Evolutionary conservation across 768 basidiomycete species (phyloP).

Genomic region (Rhodotorula toruloides): DNA sequence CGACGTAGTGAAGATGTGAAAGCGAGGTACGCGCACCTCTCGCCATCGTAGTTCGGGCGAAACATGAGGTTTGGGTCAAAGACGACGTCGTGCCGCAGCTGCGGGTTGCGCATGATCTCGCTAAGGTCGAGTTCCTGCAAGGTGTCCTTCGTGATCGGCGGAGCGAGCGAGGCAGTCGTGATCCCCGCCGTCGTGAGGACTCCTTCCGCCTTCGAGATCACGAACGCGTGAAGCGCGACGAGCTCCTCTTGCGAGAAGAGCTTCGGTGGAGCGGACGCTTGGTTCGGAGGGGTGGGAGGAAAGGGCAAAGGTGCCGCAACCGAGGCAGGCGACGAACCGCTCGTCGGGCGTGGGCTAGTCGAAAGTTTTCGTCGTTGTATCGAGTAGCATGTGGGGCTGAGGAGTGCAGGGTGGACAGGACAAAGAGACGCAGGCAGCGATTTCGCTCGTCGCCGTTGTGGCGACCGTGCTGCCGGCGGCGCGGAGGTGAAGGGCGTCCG

Average conservation of each 20-base stretch:
- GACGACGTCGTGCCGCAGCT: constrained; percentile 57
- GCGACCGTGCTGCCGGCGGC: neutral
- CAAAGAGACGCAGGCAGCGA: too few relatives aligned
- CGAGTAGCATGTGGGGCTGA: too few relatives aligned
- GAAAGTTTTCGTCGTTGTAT: too few relatives aligned
- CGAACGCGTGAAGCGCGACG: neutral
- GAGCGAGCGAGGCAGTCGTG: constrained; percentile 54
- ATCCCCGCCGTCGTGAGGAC: neutral
- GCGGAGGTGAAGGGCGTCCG: neutral
- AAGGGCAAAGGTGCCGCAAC: too few relatives aligned
- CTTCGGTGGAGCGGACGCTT: neutral
- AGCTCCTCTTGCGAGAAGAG: neutral
- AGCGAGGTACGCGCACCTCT: constrained; percentile 13
- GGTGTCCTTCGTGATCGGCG: constrained; percentile 75
- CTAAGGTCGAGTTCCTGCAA: constrained; percentile 79
- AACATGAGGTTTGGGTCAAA: constrained; percentile 46
- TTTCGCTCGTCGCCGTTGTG: neutral
- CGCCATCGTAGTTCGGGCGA: constrained; percentile 45
- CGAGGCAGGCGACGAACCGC: too few relatives aligned
- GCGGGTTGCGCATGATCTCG: constrained; percentile 79
- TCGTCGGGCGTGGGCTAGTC: too few relatives aligned
- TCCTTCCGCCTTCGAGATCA: rapidly evolving
- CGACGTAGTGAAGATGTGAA: neutral
- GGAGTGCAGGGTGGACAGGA: too few relatives aligned
- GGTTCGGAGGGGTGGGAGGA: neutral